A percentile compares a stretch with the other conserved stretches of the same genome.
These are phyloP conservation scores for Lonicera japonica DNA, from an alignment of 129 eudicot species.

Conservation along the genomic window DNA sequence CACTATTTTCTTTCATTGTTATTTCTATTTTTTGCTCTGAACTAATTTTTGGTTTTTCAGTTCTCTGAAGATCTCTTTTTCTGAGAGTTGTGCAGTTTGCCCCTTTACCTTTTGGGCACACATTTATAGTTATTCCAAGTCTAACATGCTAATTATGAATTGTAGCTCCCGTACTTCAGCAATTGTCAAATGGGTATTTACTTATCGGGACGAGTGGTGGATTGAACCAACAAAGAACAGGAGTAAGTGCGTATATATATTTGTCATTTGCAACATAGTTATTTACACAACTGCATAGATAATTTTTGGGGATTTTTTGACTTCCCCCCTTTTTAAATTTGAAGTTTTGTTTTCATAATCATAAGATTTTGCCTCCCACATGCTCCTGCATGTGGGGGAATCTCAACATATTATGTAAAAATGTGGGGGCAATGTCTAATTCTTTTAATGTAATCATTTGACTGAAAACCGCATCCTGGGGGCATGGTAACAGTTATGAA, in stretches of 20 bases:
- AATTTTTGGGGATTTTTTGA: neutral
- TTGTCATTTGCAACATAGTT: neutral
- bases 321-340: no score
- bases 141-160: slow-evolving; percentile 16
- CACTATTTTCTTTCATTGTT: no score
- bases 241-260: slow-evolving; percentile 42
- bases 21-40: neutral
- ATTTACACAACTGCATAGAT: neutral
- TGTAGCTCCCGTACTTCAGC: slow-evolving; percentile 69
- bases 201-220: slow-evolving; percentile 97
- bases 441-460: no score
- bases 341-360: no score
- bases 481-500: no score
- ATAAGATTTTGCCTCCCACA: no score
- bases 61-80: neutral
- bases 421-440: no score
- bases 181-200: slow-evolving; percentile 72
- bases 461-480: no score
- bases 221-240: slow-evolving; percentile 92
- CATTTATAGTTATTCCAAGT: neutral
- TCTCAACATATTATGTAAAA: no score
- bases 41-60: neutral
- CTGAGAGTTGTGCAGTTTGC: neutral
- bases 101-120: neutral
- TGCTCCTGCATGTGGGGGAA: no score